Base-by-base conservation (phyloP, 2,329 filamentous ascomycete genomes). In the Fonsecaea multimorphosa region DNA sequence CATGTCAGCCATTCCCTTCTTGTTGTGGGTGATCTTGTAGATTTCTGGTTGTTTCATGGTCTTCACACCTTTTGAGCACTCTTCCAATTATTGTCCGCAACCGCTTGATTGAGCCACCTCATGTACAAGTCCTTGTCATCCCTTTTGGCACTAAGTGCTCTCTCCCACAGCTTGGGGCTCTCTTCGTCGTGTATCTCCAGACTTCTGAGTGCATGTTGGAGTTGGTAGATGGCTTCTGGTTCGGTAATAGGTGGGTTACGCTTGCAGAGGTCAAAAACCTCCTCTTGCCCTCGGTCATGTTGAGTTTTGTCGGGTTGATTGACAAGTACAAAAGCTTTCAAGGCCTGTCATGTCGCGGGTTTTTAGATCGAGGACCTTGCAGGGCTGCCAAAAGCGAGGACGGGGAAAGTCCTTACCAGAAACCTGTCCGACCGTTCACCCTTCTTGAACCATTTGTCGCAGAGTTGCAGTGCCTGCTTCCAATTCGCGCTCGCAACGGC, bases 371-470 rank as follows among this genome's bases (percentile, higher is more conserved):
- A n/a, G n/a, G n/a, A n/a, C n/a, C n/a, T n/a, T n/a, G n/a, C n/a
- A n/a, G n/a, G n/a, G n/a, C n/a, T n/a, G n/a, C n/a, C n/a, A n/a
- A n/a, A n/a, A n/a, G n/a, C n/a, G n/a, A n/a, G n/a, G n/a, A n/a
- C n/a, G n/a, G 24, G 44, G 19, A 24, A 27, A 6, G 29, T 40
- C 27, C 61, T 9, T 57, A 75, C 73, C 67, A 72, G 66, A 58
- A 75, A 72, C 64, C 65, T 65, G 46, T 74, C 72, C 2, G 78
- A 79, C 63, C 80, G 76, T 69, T 83, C 80, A 36, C 80, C 80
- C 71, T 88, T 88, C 76, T 87, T 85, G 69, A 83, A 80, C 59
- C 82, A 82, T 68, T 83, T 83, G 65, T 83, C 80, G 59, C 81
- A 81, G 22, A 83, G 73, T 71, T 83, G 80, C 61, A 83, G 69